These are phyloP conservation scores for Cladosporium sp. DNA, from an alignment of 2,329 filamentous ascomycete species.

Conservation along the genomic window DNA sequence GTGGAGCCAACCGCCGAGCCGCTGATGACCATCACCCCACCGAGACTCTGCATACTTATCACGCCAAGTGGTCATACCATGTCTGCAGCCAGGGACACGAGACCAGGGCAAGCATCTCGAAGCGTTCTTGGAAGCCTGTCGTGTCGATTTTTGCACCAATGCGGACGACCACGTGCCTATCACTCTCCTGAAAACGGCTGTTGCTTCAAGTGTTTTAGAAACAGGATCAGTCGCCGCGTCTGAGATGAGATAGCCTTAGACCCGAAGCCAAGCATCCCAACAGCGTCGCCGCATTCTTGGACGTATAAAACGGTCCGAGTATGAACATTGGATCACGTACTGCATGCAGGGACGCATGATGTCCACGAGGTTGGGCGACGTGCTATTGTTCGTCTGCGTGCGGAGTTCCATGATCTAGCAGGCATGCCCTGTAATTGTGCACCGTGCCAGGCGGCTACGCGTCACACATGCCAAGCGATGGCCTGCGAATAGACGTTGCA, in stretches of 20 bases:
- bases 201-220: no score
- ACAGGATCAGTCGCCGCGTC: no score
- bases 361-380: not conserved
- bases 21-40: conserved; percentile 3
- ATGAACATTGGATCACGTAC: not conserved
- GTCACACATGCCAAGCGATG: not conserved
- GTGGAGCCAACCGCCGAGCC: conserved; percentile 12
- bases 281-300: not conserved
- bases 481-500: not conserved
- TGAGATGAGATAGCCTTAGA: no score
- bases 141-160: not conserved
- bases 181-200: no score
- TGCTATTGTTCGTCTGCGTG: not conserved
- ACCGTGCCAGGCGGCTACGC: not conserved
- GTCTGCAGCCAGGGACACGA: not conserved
- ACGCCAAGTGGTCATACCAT: conserved; percentile 10
- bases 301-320: not conserved
- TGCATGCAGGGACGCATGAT: not conserved
- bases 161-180: not conserved
- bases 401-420: not conserved
- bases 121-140: not conserved
- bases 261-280: no score
- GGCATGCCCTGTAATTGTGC: not conserved
- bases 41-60: conserved; percentile 5
- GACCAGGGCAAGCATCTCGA: conserved; percentile 4